These are phyloP conservation scores for Ustilago vetiveriae DNA, from an alignment of 1,284 basidiomycete species.

Conservation along the genomic window DNA sequence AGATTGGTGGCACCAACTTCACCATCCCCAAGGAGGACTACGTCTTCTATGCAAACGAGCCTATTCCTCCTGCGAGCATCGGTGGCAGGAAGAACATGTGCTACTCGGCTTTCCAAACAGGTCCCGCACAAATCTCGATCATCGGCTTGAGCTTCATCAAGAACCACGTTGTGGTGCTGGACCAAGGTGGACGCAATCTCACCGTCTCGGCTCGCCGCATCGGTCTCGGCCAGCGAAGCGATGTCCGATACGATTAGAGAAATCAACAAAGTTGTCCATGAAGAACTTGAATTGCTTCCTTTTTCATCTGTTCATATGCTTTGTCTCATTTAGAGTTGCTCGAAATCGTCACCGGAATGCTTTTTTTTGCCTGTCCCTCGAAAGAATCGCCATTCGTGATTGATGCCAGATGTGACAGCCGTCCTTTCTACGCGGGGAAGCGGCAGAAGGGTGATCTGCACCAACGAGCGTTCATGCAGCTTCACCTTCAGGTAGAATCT, in stretches of 20 bases:
- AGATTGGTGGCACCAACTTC: constrained; percentile 42
- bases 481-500: too few relatives aligned
- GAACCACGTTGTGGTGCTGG: constrained; percentile 53
- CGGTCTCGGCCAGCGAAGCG: constrained; percentile 38
- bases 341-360: constrained; percentile 12
- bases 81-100: constrained; percentile 46
- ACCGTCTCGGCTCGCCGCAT: constrained; percentile 34
- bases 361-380: too few relatives aligned
- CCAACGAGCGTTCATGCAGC: too few relatives aligned
- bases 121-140: constrained; percentile 44
- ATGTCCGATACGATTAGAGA: constrained; percentile 41
- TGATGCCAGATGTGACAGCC: too few relatives aligned
- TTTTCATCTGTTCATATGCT: background rate
- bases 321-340: background rate
- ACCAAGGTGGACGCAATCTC: constrained; percentile 43
- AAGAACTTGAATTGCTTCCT: background rate
- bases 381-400: too few relatives aligned
- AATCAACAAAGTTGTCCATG: too few relatives aligned
- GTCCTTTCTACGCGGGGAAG: too few relatives aligned
- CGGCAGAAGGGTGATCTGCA: too few relatives aligned
- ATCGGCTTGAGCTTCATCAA: constrained; percentile 56
- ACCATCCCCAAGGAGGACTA: constrained; percentile 49
- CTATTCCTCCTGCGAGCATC: constrained; percentile 30
- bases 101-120: constrained; percentile 52
- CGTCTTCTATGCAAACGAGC: constrained; percentile 54